phyloP scores from a whole-genome alignment of 345 rosid genomes.

The Brassica incana region DNA sequence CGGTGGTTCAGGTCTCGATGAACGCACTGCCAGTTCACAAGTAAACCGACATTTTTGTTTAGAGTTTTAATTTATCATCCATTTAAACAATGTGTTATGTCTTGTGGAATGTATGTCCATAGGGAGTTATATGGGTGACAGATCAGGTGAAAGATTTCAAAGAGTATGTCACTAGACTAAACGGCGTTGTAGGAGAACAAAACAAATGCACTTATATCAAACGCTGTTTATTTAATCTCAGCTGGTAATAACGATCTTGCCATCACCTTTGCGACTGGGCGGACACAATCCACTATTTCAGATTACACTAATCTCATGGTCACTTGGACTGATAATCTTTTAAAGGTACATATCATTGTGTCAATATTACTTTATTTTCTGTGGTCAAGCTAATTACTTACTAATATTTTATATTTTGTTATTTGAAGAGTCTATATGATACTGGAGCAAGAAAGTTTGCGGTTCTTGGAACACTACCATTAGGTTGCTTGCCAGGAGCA shows the following conservation, averaged over 20 bases:
- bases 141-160: slow-evolving; percentile 50
- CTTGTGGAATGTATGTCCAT: not conserved
- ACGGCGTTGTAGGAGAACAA: slow-evolving; percentile 37
- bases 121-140: slow-evolving; percentile 48
- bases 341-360: slow-evolving; percentile 22
- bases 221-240: slow-evolving; percentile 44
- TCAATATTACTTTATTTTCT: not conserved
- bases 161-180: slow-evolving; percentile 48
- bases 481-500: slow-evolving; percentile 70
- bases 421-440: slow-evolving; percentile 40
- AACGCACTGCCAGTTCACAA: slow-evolving; percentile 10
- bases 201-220: slow-evolving; percentile 42
- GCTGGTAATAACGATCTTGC: slow-evolving; percentile 65
- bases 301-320: slow-evolving; percentile 29
- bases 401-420: not conserved
- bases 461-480: slow-evolving; percentile 39
- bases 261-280: slow-evolving; percentile 40
- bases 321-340: slow-evolving; percentile 26
- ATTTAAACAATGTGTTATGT: not conserved
- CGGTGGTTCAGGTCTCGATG: slow-evolving; percentile 36
- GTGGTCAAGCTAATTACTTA: not conserved
- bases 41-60: slow-evolving; percentile 10
- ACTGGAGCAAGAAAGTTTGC: slow-evolving; percentile 68
- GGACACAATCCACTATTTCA: slow-evolving; percentile 10
- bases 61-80: not conserved